Percentiles rank a stretch among this genome's conserved stretches.
phyloP scores from a whole-genome alignment of 1,139 yeast species.

The Meyerozyma sp. region DNA sequence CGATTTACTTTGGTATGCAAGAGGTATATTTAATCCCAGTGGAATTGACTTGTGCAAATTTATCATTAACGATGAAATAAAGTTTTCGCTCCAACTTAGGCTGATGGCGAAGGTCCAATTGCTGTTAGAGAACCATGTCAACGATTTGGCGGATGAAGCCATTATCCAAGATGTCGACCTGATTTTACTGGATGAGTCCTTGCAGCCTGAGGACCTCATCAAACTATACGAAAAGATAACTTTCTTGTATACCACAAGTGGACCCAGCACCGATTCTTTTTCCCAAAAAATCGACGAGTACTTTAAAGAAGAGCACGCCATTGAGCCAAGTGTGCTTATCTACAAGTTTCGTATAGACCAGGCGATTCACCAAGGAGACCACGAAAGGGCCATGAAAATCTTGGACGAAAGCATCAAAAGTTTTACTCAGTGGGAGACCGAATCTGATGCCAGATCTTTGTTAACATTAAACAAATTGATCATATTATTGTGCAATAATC shows the following conservation, averaged over 20 bases:
- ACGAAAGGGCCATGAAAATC: constrained; percentile 20
- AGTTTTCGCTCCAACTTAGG: constrained; percentile 17
- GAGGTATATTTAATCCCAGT: constrained; percentile 3
- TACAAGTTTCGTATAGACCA: constrained; percentile 27
- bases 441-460: constrained; percentile 23
- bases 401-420: constrained; percentile 28
- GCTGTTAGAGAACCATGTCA: constrained; percentile 2
- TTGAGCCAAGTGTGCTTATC: constrained; percentile 18
- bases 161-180: constrained; percentile 4
- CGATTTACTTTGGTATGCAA: constrained; percentile 9
- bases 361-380: constrained; percentile 19
- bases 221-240: not conserved
- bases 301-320: constrained; percentile 9
- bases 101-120: constrained; percentile 15
- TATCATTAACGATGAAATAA: constrained; percentile 17
- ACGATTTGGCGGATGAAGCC: constrained; percentile 6
- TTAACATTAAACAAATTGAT: constrained; percentile 31
- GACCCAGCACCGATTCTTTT: not conserved
- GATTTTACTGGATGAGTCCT: not conserved
- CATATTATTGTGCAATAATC: constrained; percentile 15
- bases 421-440: constrained; percentile 26
- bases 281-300: constrained; percentile 7
- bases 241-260: not conserved
- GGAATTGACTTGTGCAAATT: constrained; percentile 12
- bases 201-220: constrained; percentile 4